phyloP scores from a whole-genome alignment of 179 eudicot species.

The Spergularia azorica region DNA sequence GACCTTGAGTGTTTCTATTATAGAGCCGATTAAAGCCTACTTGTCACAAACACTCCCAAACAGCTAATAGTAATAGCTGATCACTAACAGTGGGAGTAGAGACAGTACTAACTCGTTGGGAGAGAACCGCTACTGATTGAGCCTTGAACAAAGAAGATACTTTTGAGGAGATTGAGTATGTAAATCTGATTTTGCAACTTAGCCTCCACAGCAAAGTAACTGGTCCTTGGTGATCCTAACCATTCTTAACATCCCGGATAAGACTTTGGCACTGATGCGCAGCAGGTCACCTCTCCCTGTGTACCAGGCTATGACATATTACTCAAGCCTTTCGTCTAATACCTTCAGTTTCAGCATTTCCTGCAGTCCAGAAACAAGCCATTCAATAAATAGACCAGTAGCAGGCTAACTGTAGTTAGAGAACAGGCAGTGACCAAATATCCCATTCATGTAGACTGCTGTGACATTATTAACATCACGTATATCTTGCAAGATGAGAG shows the following conservation, averaged over 20 bases:
- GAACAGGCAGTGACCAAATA: not conserved
- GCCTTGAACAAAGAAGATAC: constrained; percentile 17
- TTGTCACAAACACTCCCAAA: not conserved
- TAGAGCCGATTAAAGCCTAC: no score
- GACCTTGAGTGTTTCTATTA: no score
- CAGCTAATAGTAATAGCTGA: constrained; percentile 13
- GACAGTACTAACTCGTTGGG: constrained; percentile 17
- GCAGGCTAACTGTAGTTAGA: not conserved
- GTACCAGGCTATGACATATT: constrained; percentile 78
- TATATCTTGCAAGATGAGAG: not conserved
- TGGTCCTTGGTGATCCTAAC: constrained; percentile 72
- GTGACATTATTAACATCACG: not conserved
- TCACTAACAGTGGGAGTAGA: constrained; percentile 27
- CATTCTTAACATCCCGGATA: constrained; percentile 68
- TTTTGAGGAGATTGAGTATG: constrained; percentile 6
- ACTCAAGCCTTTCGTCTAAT: constrained; percentile 71
- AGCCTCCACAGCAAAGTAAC: constrained; percentile 86
- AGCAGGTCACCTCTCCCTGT: constrained; percentile 67
- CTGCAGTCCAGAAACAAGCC: constrained; percentile 41
- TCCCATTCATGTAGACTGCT: not conserved
- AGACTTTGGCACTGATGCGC: constrained; percentile 64
- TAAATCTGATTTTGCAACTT: constrained; percentile 66
- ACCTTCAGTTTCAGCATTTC: constrained; percentile 77
- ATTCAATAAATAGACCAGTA: not conserved
- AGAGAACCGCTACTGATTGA: constrained; percentile 24